Evolutionary conservation across 192 early-diverging fungal species (phyloP), one percentile per base, ranked within the genome.

Genomic region (Mortierella hygrophila): DNA sequence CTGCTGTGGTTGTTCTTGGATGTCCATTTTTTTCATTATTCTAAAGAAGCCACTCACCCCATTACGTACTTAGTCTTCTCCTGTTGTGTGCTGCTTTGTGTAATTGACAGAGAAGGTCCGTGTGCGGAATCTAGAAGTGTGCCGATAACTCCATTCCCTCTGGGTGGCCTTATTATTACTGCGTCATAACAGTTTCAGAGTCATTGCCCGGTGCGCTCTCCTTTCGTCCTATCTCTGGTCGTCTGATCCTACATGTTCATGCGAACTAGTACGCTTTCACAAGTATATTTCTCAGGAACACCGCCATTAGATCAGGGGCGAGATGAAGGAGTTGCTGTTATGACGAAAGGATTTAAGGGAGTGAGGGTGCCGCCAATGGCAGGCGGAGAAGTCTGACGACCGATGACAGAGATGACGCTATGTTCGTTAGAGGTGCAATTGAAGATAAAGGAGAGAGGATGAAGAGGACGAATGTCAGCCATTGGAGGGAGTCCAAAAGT

Each of bases 241-340:
- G 11, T 65, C n/a, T 29, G 29, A 2, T 65, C 29, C n/a, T 65
- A 0, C 60, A 35, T 21, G 8, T 32, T 65, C 26, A 65, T 32
- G 29, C 49, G 49, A 20, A 52, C 49, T 7, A 9, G 29, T 65
- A 65, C 26, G 11, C 29, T 32, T 60, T 65, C 11, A 65, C 60
- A 65, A 65, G 60, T 65, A 65, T 65, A 60, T 60, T 60, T 60
- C 60, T 65, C 60, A 65, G 29, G 60, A 65, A 65, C 60, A 65
- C 60, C 60, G 29, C n/a, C 60, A 3, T 65, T 65, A 65, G 60
- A 15, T 32, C 60, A 65, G 60, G 60, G 60, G 15, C 60, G 3
- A 21, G 11, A 15, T 32, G 11, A 65, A 8, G n/a, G 55, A 60
- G 55, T 29, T 65, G 13, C 3, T 26, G 1, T 10, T 60, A 65